A percentile compares a stretch with the other conserved stretches of the same genome.
Conservation (phyloP, 192 early-diverging fungal genomes). For the Coemansia sp. region DNA sequence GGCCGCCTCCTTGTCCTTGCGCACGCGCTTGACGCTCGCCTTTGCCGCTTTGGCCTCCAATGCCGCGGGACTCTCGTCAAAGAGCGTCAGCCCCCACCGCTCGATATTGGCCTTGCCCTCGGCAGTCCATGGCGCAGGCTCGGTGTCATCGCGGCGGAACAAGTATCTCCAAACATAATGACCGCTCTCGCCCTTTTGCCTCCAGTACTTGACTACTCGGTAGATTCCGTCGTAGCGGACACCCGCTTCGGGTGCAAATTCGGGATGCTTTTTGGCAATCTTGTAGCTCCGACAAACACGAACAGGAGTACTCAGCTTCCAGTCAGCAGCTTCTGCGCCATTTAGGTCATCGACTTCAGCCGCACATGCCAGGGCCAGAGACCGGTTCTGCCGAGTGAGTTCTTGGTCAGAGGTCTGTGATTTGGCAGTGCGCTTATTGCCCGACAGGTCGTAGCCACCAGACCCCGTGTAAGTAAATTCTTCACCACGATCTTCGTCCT, state of each 20-base stretch:
- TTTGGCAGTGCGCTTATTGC: constrained; percentile 59
- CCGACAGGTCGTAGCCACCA: constrained; percentile 62
- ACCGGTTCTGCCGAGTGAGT: constrained; percentile 60
- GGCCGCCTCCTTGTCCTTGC: not conserved
- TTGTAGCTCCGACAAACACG: constrained; percentile 62
- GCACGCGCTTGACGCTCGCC: not conserved
- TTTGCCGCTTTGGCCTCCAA: not conserved
- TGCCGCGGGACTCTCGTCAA: constrained; percentile 13
- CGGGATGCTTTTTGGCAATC: constrained; percentile 51
- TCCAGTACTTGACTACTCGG: constrained; percentile 68
- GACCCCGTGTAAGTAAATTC: constrained; percentile 71
- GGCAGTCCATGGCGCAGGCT: constrained; percentile 65
- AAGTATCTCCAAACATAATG: constrained; percentile 64
- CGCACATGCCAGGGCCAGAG: constrained; percentile 62
- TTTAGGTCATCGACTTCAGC: constrained; percentile 42
- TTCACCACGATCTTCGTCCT: constrained; percentile 66
- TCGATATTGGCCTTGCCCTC: constrained; percentile 56
- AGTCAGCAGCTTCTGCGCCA: constrained; percentile 56
- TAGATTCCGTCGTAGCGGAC: constrained; percentile 71
- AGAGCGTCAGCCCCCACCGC: constrained; percentile 52
- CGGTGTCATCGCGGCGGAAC: constrained; percentile 65
- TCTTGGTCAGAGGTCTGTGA: constrained; percentile 62
- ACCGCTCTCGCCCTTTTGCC: constrained; percentile 51
- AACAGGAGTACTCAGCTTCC: constrained; percentile 59
- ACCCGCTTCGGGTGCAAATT: constrained; percentile 58